A percentile compares a stretch with the other conserved stretches of the same genome.
Conservation (phyloP, 768 basidiomycete genomes). For the Hydnum rufescens region DNA sequence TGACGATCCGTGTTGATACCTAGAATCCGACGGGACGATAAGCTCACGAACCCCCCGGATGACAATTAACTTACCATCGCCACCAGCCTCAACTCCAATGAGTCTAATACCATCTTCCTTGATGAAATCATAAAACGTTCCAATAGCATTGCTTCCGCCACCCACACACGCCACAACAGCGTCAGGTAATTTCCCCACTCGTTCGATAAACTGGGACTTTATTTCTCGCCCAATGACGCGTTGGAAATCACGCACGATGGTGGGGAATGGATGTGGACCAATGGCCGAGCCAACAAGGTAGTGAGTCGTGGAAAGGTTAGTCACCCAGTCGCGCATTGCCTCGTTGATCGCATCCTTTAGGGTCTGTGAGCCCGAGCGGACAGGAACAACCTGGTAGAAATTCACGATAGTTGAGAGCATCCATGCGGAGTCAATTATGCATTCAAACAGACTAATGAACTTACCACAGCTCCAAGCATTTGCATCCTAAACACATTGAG, state of each 20-base stretch:
- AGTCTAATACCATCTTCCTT: slow-evolving; percentile 66
- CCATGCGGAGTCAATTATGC: background rate
- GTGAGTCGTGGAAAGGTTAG: slow-evolving; percentile 81
- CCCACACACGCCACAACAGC: slow-evolving; percentile 93
- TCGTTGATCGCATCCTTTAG: slow-evolving; percentile 98
- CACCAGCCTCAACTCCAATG: slow-evolving; percentile 92
- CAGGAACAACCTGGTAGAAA: slow-evolving; percentile 59
- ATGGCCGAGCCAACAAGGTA: slow-evolving; percentile 96
- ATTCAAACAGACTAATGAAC: background rate
- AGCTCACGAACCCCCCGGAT: background rate
- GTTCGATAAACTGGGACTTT: slow-evolving; percentile 58
- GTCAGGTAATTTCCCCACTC: slow-evolving; percentile 73
- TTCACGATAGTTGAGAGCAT: background rate
- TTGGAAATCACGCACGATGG: slow-evolving; percentile 97
- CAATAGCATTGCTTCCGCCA: slow-evolving; percentile 94
- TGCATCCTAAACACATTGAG: slow-evolving; percentile 95
- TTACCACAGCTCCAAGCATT: slow-evolving; percentile 85
- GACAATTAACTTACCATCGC: too few relatives aligned
- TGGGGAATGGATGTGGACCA: slow-evolving; percentile 97
- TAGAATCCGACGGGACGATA: slow-evolving; percentile 13
- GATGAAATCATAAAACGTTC: slow-evolving; percentile 95
- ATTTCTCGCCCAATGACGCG: slow-evolving; percentile 89
- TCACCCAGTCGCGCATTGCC: slow-evolving; percentile 97
- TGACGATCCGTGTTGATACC: slow-evolving; percentile 71
- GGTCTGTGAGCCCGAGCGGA: slow-evolving; percentile 82